Conservation (phyloP, 257 asterid species). For the Solanum dulcamara region DNA sequence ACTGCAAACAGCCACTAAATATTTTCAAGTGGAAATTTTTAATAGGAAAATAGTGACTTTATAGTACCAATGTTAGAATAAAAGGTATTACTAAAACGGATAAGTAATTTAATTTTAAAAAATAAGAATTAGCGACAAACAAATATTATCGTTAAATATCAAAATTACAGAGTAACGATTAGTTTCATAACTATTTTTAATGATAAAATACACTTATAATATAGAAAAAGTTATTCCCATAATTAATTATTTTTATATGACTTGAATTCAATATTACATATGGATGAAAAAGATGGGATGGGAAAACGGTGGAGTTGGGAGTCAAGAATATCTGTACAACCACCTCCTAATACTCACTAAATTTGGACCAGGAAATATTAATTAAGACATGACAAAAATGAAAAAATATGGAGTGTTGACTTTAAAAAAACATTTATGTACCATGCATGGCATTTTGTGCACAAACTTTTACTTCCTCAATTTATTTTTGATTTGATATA, state of each 20-base stretch:
- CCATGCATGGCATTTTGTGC: neutral
- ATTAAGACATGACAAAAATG: neutral
- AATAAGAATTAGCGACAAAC: too few relatives aligned
- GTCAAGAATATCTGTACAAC: neutral
- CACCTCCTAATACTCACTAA: neutral
- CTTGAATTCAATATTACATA: neutral
- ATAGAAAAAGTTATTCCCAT: neutral
- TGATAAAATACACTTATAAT: neutral
- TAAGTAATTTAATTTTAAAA: too few relatives aligned
- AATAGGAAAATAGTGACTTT: too few relatives aligned
- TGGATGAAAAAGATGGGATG: neutral
- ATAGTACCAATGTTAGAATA: too few relatives aligned
- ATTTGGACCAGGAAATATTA: neutral
- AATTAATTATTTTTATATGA: neutral
- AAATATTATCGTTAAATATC: too few relatives aligned
- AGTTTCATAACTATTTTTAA: neutral
- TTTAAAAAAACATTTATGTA: neutral
- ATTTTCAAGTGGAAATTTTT: too few relatives aligned
- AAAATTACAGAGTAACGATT: too few relatives aligned
- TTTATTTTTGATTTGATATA: neutral
- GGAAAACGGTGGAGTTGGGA: conserved; percentile 1
- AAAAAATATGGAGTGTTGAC: neutral
- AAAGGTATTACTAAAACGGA: too few relatives aligned
- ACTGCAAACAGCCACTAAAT: too few relatives aligned
- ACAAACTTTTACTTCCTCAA: neutral